Evolutionary conservation across 179 eudicot genomes (phyloP).

Genomic region (Heliamphora pulchella): DNA sequence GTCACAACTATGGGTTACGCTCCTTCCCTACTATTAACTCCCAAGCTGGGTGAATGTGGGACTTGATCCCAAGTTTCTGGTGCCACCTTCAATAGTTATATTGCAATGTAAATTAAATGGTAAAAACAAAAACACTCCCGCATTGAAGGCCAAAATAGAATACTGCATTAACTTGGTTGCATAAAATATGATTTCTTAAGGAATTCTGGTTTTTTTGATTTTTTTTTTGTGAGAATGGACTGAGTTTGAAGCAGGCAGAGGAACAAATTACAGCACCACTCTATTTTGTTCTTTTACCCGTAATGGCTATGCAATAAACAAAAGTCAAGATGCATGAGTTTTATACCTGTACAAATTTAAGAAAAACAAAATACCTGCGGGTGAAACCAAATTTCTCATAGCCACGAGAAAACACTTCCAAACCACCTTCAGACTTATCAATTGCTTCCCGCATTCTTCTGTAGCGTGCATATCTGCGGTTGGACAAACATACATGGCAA

Average conservation of each 20-base stretch:
- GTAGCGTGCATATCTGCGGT: slow-evolving; percentile 58
- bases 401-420: slow-evolving; percentile 89
- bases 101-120: background rate
- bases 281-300: background rate
- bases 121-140: background rate
- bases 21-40: background rate
- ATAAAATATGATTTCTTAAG: background rate
- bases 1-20: background rate
- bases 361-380: slow-evolving; percentile 46
- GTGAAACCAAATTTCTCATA: slow-evolving; percentile 84
- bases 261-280: background rate
- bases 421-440: slow-evolving; percentile 82
- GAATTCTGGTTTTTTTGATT: background rate
- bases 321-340: background rate
- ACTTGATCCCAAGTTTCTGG: background rate
- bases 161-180: background rate
- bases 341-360: background rate
- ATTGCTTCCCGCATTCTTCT: slow-evolving; percentile 69
- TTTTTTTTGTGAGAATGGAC: no score
- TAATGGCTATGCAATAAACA: background rate
- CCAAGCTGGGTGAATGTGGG: background rate
- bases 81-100: slow-evolving; percentile 2
- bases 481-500: background rate
- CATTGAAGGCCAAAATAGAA: background rate
- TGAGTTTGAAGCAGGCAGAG: background rate